Conservation (phyloP, 225 moss, liverwort and hornwort species). For the Thuidium tamariscinum region DNA sequence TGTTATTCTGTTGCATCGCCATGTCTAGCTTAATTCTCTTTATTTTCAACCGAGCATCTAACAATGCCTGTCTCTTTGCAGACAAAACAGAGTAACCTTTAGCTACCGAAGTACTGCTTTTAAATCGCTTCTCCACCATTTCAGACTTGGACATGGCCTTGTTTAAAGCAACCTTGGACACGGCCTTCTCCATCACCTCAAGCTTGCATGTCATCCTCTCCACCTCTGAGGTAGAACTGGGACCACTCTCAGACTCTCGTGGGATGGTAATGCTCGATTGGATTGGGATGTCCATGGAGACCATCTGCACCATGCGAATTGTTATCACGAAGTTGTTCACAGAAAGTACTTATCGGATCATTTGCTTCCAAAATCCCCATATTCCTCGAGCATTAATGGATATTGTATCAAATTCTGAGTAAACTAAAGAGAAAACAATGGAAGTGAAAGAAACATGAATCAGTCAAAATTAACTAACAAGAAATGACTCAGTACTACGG, state of each 20-base stretch:
- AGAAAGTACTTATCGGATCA: not conserved
- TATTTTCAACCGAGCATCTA: not conserved
- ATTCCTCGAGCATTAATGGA: not conserved
- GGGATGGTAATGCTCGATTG: not conserved
- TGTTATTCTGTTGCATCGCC: not conserved
- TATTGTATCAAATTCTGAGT: not conserved
- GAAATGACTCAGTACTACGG: not conserved
- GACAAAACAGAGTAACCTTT: not conserved
- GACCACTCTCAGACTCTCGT: not conserved
- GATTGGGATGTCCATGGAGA: not conserved
- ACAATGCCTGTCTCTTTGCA: not conserved
- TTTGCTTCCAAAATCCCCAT: not conserved
- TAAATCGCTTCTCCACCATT: not conserved
- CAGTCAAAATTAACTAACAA: not conserved
- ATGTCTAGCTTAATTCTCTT: not conserved
- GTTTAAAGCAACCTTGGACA: not conserved
- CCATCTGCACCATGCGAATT: not conserved
- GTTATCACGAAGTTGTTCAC: not conserved
- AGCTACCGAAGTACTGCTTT: not conserved
- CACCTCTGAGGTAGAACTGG: not conserved
- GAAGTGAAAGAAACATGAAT: not conserved
- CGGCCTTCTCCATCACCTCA: not conserved
- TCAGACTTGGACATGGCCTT: not conserved
- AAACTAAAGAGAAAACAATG: not conserved
- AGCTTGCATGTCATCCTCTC: not conserved